These are phyloP conservation scores for Schoenoplectus triqueter DNA, from an alignment of 202 grass and related monocot genomes.

Conservation along the genomic window DNA sequence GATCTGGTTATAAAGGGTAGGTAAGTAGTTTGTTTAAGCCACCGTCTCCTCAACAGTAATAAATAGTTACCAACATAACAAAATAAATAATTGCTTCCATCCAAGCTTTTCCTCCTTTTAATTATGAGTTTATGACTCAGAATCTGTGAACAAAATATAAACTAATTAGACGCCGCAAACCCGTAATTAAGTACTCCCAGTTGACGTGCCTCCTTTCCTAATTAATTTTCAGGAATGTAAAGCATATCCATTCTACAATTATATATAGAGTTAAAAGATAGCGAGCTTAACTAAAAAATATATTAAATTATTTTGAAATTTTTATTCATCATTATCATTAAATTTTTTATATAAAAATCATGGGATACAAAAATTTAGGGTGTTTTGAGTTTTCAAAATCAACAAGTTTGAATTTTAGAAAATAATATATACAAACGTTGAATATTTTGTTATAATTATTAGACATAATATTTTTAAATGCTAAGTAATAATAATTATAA, in stretches of 20 bases:
- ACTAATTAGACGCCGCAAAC: neutral
- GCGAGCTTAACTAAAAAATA: too few relatives aligned
- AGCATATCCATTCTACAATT: neutral
- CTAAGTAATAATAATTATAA: too few relatives aligned
- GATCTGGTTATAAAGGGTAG: neutral
- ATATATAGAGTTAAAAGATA: too few relatives aligned
- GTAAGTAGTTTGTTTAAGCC: neutral
- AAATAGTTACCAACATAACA: constrained; percentile 36
- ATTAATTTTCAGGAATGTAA: neutral
- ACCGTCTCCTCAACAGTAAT: neutral
- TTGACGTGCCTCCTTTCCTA: neutral
- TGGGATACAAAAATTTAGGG: too few relatives aligned
- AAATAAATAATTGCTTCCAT: constrained; percentile 34
- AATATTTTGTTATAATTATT: too few relatives aligned
- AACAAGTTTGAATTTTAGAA: too few relatives aligned
- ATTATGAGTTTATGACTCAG: constrained; percentile 18
- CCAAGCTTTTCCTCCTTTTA: constrained; percentile 23
- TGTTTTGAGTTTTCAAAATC: too few relatives aligned
- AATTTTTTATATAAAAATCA: too few relatives aligned
- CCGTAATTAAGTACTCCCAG: neutral
- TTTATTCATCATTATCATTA: too few relatives aligned
- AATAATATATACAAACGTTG: too few relatives aligned
- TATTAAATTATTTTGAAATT: too few relatives aligned
- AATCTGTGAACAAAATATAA: constrained; percentile 15
- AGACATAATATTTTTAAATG: too few relatives aligned